Base-by-base conservation (phyloP, 2,329 filamentous ascomycete genomes). In the Aspergillus floridensis region DNA sequence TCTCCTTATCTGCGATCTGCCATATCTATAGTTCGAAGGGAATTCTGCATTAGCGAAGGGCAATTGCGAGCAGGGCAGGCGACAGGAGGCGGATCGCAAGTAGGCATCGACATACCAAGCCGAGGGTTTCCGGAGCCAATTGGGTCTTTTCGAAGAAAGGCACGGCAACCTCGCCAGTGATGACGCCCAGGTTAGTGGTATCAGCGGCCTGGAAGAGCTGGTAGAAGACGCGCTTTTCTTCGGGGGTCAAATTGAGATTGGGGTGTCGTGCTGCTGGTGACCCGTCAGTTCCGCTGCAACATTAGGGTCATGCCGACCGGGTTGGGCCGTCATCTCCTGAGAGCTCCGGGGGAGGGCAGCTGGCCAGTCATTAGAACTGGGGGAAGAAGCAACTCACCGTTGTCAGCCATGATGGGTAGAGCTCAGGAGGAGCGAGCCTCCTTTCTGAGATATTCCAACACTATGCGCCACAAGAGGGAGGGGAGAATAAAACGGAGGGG, bases 81-180 rank as follows among this genome's bases (percentile, higher is more conserved):
- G 22, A 38, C 32, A 16, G 31, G 31, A 16, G 19, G 29, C 11
- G 52, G 7, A 51, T 31, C 41, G 38, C 32, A 24, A 55, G 47
- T n/a, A 53, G 56, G 26, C 26, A 29, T 29, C 31, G 49, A 81
- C 86, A 67, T 79, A 93, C 91, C 86, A 96, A 88, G 76, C 93
- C 95, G 60, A 99, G 83, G 52, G 95, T 84, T 63, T 91, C 87
- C 56, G 93, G 91, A 62, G 93, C 87, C 52, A 99, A 83, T 67
- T 90, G 88, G 49, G 95, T 98, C 82, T 95, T 95, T 78, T 98
- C 93, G 74, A 99, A 99, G 82, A 99, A 98, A 75, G 92, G 91
- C 75, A 99, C 93, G 60, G 95, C 95, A 62, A 96, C 85, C 77
- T 99, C 95, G 76, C 95, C 95, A 19, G 95, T 97, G 35, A 99